A percentile compares a stretch with the other conserved stretches of the same genome.
Conservation (phyloP, 192 early-diverging fungal species). For the Mortierella alpina region DNA sequence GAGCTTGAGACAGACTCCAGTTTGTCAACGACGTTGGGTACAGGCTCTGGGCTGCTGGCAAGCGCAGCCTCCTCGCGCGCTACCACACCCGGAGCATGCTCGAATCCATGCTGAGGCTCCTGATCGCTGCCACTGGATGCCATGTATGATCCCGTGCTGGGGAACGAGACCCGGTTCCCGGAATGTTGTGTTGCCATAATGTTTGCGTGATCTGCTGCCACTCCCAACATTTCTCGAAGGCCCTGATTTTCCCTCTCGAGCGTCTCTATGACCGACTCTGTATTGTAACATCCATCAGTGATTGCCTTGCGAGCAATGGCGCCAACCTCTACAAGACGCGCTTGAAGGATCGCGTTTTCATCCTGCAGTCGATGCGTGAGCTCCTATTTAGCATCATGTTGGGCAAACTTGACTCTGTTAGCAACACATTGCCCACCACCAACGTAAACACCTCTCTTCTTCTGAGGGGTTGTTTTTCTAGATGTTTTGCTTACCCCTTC, state of each 20-base stretch:
- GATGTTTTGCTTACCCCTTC: slow-evolving; percentile 32
- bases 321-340: slow-evolving; percentile 40
- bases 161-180: slow-evolving; percentile 47
- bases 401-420: no score
- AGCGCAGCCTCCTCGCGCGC: not conserved
- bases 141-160: slow-evolving; percentile 44
- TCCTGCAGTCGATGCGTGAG: slow-evolving; percentile 21
- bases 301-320: slow-evolving; percentile 39
- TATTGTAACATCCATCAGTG: slow-evolving; percentile 48
- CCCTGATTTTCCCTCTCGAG: slow-evolving; percentile 48
- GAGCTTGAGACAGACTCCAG: slow-evolving; percentile 19
- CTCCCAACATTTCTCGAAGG: slow-evolving; percentile 40
- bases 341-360: slow-evolving; percentile 36
- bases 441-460: not conserved
- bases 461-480: not conserved
- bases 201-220: slow-evolving; percentile 20
- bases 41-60: not conserved
- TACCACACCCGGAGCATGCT: not conserved
- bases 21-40: not conserved
- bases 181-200: slow-evolving; percentile 8
- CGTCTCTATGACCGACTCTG: slow-evolving; percentile 40
- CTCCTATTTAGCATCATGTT: slow-evolving; percentile 12
- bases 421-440: no score
- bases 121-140: slow-evolving; percentile 49
- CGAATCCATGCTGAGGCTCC: slow-evolving; percentile 16